phyloP scores from a whole-genome alignment of 257 asterid species.

The Solanum dulcamara region DNA sequence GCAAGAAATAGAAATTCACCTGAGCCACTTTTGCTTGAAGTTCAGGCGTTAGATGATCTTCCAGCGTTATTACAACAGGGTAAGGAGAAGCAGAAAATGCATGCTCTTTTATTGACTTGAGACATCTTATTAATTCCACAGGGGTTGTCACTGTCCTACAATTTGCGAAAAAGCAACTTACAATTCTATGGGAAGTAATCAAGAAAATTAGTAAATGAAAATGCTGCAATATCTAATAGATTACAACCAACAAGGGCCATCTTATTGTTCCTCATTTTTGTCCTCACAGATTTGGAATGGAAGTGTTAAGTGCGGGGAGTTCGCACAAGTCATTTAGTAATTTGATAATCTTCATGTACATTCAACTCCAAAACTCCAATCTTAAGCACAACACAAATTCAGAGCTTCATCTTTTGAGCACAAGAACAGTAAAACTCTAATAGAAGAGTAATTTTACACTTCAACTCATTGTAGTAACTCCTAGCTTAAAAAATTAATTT shows the following conservation, averaged over 20 bases:
- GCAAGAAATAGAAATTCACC: conserved; percentile 22
- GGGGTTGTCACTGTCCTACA: conserved; percentile 75
- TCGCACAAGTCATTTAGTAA: background rate
- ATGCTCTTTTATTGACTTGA: conserved; percentile 57
- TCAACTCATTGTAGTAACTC: background rate
- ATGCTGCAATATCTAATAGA: background rate
- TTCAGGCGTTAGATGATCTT: conserved; percentile 71
- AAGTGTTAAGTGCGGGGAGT: background rate
- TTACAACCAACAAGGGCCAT: background rate
- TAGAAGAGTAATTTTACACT: background rate
- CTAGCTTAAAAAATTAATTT: background rate
- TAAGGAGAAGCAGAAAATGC: conserved; percentile 67
- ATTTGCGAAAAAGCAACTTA: background rate
- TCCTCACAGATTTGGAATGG: background rate
- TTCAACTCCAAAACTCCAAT: background rate
- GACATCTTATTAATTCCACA: conserved; percentile 56
- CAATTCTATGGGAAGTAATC: background rate
- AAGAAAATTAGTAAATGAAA: background rate
- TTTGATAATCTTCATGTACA: background rate
- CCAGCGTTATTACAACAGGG: conserved; percentile 71
- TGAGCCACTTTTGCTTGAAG: conserved; percentile 83
- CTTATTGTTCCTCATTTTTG: background rate
- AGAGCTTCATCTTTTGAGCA: background rate
- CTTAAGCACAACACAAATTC: background rate
- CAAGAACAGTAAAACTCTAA: background rate